phyloP scores from a whole-genome alignment of 2,329 filamentous ascomycete species.

The Tympanopsis confertula region DNA sequence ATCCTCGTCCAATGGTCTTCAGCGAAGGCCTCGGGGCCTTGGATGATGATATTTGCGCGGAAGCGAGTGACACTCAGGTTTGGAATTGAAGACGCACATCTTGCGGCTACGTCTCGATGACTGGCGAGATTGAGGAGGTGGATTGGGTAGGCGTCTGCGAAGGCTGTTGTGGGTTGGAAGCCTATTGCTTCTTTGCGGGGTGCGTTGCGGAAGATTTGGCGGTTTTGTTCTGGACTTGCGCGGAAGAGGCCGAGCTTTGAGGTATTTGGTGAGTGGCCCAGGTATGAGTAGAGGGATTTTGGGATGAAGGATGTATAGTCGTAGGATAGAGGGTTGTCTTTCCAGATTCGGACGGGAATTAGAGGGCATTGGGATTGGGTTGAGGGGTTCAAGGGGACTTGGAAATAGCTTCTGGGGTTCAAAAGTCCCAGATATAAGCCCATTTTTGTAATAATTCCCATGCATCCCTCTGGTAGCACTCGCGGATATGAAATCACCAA shows the following conservation, averaged over 20 bases:
- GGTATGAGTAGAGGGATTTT: slow-evolving; percentile 32
- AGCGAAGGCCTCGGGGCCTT: slow-evolving; percentile 35
- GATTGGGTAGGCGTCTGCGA: slow-evolving; percentile 46
- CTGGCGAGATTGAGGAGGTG: slow-evolving; percentile 42
- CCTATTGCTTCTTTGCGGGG: slow-evolving; percentile 35
- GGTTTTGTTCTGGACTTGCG: slow-evolving; percentile 26
- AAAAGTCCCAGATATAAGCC: slow-evolving; percentile 15
- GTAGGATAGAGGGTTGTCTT: slow-evolving; percentile 30
- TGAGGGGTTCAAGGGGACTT: slow-evolving; percentile 38
- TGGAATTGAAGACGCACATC: slow-evolving; percentile 22
- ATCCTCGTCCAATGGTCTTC: slow-evolving; percentile 48
- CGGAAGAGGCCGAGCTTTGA: slow-evolving; percentile 41
- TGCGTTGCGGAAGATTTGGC: slow-evolving; percentile 40
- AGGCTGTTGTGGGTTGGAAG: slow-evolving; percentile 38
- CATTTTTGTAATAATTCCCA: slow-evolving; percentile 9
- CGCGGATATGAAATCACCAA: not conserved
- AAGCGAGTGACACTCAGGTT: slow-evolving; percentile 39
- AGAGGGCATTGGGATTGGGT: slow-evolving; percentile 27
- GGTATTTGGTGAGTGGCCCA: slow-evolving; percentile 22
- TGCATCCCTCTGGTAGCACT: not conserved
- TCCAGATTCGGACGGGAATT: slow-evolving; percentile 39
- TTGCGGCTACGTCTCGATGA: slow-evolving; percentile 33
- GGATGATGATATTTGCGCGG: slow-evolving; percentile 43
- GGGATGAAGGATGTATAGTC: slow-evolving; percentile 27
- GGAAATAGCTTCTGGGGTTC: slow-evolving; percentile 25